Conservation (phyloP, 2,329 filamentous ascomycete genomes). For the Colletotrichum shisoi region DNA sequence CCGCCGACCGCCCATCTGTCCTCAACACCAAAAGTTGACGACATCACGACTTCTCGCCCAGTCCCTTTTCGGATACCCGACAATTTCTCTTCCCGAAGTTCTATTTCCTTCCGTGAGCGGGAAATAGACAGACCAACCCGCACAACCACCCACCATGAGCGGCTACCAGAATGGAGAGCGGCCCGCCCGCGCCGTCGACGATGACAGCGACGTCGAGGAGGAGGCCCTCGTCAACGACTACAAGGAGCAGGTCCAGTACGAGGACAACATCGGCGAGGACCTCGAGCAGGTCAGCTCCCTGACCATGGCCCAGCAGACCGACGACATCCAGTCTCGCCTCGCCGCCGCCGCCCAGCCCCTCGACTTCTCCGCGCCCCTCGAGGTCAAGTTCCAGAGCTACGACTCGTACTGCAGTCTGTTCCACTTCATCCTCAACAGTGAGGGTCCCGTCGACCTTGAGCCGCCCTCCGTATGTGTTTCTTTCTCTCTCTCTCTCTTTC, state of each 20-base stretch:
- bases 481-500: too few species aligned
- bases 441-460: slow-evolving; percentile 97
- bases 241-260: slow-evolving; percentile 93
- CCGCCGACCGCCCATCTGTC: slow-evolving; percentile 33
- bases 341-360: slow-evolving; percentile 91
- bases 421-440: slow-evolving; percentile 98
- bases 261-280: slow-evolving; percentile 79
- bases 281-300: slow-evolving; percentile 76
- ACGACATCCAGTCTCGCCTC: slow-evolving; percentile 93
- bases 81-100: slow-evolving; percentile 11
- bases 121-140: background rate
- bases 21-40: slow-evolving; percentile 30
- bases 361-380: slow-evolving; percentile 93
- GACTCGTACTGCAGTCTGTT: slow-evolving; percentile 99
- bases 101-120: slow-evolving; percentile 4
- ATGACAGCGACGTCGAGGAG: slow-evolving; percentile 95
- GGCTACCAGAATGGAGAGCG: slow-evolving; percentile 68
- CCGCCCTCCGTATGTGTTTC: slow-evolving; percentile 92
- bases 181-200: slow-evolving; percentile 66
- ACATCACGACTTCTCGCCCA: slow-evolving; percentile 12
- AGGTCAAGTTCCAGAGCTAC: slow-evolving; percentile 98
- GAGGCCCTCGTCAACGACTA: slow-evolving; percentile 96
- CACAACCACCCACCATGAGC: slow-evolving; percentile 59
- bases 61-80: slow-evolving; percentile 3
- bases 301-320: slow-evolving; percentile 75